Percentiles rank a stretch among this genome's conserved stretches.
These are phyloP conservation scores for Hypoxylon sp. DNA, from an alignment of 2,329 filamentous ascomycete species.

Conservation along the genomic window DNA sequence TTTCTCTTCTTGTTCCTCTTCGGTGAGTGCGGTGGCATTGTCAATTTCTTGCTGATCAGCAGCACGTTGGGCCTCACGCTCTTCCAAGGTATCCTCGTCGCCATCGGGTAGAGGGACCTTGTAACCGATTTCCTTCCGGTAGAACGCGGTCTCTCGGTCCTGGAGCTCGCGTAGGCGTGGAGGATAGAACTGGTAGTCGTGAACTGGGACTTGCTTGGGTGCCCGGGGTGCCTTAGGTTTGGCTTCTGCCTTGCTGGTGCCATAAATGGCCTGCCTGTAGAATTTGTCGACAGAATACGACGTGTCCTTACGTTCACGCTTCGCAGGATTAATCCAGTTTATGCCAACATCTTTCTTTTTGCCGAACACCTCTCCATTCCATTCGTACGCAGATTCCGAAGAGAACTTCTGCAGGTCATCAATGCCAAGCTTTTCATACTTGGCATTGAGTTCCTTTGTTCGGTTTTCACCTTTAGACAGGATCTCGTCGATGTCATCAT, in stretches of 20 bases:
- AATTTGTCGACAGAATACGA: slow-evolving; percentile 99
- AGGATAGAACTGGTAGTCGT: slow-evolving; percentile 98
- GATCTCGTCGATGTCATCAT: slow-evolving; percentile 93
- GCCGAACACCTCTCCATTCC: slow-evolving; percentile 98
- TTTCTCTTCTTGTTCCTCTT: slow-evolving; percentile 92
- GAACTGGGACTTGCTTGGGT: slow-evolving; percentile 90
- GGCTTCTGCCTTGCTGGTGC: slow-evolving; percentile 81
- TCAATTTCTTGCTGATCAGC: slow-evolving; percentile 94
- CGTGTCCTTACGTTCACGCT: slow-evolving; percentile 98
- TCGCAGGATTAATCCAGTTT: slow-evolving; percentile 97
- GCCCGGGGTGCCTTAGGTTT: slow-evolving; percentile 97
- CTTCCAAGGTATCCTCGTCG: slow-evolving; percentile 86
- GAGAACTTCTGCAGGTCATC: slow-evolving; percentile 98
- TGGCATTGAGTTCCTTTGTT: slow-evolving; percentile 90
- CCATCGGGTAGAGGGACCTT: slow-evolving; percentile 93
- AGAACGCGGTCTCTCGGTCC: slow-evolving; percentile 95
- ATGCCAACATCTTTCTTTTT: slow-evolving; percentile 94
- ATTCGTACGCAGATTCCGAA: slow-evolving; percentile 97
- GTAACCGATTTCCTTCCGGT: slow-evolving; percentile 96
- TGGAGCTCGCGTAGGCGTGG: slow-evolving; percentile 87
- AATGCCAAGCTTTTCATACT: slow-evolving; percentile 96
- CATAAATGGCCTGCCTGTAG: slow-evolving; percentile 89
- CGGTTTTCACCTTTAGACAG: slow-evolving; percentile 88
- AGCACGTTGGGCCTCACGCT: slow-evolving; percentile 88
- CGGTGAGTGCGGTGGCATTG: slow-evolving; percentile 87